Conservation (phyloP, 768 basidiomycete genomes). For the Mycena chlorophos region DNA sequence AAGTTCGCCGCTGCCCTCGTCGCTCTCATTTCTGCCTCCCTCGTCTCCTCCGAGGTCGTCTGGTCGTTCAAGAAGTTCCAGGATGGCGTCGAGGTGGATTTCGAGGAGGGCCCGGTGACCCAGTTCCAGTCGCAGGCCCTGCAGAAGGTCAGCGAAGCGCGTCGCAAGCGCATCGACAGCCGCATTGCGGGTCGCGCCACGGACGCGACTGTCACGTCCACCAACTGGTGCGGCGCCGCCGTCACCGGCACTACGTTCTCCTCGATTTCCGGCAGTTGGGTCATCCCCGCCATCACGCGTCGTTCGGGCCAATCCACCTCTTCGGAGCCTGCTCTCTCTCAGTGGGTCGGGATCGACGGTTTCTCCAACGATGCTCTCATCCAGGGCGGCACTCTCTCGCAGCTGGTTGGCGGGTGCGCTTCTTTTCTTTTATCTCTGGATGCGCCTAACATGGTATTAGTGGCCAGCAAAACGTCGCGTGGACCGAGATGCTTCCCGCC, state of each 20-base stretch:
- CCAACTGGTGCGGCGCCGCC: slow-evolving; percentile 20
- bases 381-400: slow-evolving; percentile 17
- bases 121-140: slow-evolving; percentile 19
- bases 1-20: slow-evolving; percentile 9
- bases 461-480: slow-evolving; percentile 16
- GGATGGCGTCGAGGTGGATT: slow-evolving; percentile 11
- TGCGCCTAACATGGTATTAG: background rate
- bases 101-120: slow-evolving; percentile 7
- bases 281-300: slow-evolving; percentile 13
- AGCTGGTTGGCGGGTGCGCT: slow-evolving; percentile 2
- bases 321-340: slow-evolving; percentile 11
- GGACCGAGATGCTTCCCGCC: slow-evolving; percentile 19
- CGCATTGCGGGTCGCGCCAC: slow-evolving; percentile 5
- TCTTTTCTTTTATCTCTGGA: background rate
- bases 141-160: slow-evolving; percentile 11
- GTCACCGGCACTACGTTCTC: slow-evolving; percentile 13
- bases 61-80: slow-evolving; percentile 17
- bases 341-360: slow-evolving; percentile 20
- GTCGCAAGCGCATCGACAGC: slow-evolving; percentile 12
- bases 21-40: slow-evolving; percentile 16
- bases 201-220: slow-evolving; percentile 14
- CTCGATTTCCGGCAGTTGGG: slow-evolving; percentile 16
- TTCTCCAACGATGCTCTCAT: slow-evolving; percentile 16
- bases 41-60: slow-evolving; percentile 12
- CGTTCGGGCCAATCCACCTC: slow-evolving; percentile 14